These are phyloP conservation scores for Alternaria longipes DNA, from an alignment of 2,329 filamentous ascomycete genomes.

Conservation along the genomic window DNA sequence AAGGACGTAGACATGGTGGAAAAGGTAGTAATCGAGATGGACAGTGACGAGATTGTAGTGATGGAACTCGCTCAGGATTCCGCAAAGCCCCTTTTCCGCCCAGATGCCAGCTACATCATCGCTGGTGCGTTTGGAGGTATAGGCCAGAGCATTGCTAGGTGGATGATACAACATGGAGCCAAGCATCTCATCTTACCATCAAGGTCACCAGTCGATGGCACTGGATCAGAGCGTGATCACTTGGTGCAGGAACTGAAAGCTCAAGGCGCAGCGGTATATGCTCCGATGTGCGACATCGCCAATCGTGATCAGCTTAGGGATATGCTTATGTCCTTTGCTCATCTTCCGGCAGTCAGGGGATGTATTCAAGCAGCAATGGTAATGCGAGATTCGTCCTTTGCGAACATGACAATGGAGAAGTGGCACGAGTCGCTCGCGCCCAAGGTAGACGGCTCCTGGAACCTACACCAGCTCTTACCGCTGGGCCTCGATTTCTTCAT, in stretches of 20 bases:
- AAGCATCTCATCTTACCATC: constrained; percentile 33
- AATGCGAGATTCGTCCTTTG: constrained; percentile 28
- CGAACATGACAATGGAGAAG: constrained; percentile 28
- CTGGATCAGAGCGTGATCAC: constrained; percentile 7
- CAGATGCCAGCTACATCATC: constrained; percentile 33
- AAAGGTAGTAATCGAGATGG: constrained; percentile 19
- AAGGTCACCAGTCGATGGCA: constrained; percentile 15
- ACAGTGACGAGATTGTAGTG: constrained; percentile 12
- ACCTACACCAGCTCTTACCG: constrained; percentile 33
- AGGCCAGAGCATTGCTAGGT: constrained; percentile 30
- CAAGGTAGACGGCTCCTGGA: constrained; percentile 50
- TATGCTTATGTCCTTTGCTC: constrained; percentile 7
- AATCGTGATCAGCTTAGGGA: constrained; percentile 10
- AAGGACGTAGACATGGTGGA: constrained; percentile 16
- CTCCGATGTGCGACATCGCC: constrained; percentile 31
- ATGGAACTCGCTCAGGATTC: constrained; percentile 8
- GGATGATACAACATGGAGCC: constrained; percentile 32
- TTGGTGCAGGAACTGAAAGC: constrained; percentile 19
- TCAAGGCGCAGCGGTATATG: constrained; percentile 18
- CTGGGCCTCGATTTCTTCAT: constrained; percentile 37
- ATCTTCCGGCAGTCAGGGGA: constrained; percentile 34
- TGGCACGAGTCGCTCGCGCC: constrained; percentile 22
- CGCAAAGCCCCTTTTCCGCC: constrained; percentile 14
- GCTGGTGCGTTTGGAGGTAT: constrained; percentile 38
- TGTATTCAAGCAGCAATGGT: constrained; percentile 38